Percentiles rank a stretch among this genome's conserved stretches.
Conservation (phyloP, 345 rosid species). For the Citrus unshiu region DNA sequence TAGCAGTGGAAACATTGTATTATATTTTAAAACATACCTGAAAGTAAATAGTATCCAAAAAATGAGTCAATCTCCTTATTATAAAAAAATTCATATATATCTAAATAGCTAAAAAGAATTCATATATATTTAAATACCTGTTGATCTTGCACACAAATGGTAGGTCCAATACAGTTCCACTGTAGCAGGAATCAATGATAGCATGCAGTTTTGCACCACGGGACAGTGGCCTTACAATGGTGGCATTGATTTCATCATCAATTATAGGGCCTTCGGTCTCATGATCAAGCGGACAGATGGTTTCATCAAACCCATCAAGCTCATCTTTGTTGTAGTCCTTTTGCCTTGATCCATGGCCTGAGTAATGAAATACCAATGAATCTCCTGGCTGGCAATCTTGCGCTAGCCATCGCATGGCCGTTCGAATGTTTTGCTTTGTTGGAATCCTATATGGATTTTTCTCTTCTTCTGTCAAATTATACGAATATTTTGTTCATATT, state of each 20-base stretch:
- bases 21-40: too few relatives aligned
- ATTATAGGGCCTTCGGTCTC: constrained; percentile 64
- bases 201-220: constrained; percentile 69
- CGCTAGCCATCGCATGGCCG: constrained; percentile 68
- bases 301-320: constrained; percentile 70
- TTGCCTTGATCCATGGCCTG: constrained; percentile 74
- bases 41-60: too few relatives aligned
- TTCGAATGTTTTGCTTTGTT: constrained; percentile 64
- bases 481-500: too few relatives aligned
- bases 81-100: too few relatives aligned
- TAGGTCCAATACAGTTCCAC: constrained; percentile 70
- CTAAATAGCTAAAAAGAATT: neutral
- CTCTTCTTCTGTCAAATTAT: too few relatives aligned
- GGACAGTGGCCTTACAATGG: constrained; percentile 68
- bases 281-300: constrained; percentile 67
- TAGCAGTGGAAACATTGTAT: too few relatives aligned
- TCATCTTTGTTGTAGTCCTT: constrained; percentile 50
- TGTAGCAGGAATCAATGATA: constrained; percentile 65
- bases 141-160: constrained; percentile 62
- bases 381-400: constrained; percentile 66
- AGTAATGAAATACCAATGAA: constrained; percentile 77
- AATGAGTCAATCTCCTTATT: too few relatives aligned
- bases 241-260: constrained; percentile 65
- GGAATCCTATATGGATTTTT: constrained; percentile 55
- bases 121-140: constrained; percentile 27